Percentiles rank a stretch among this genome's conserved stretches.
Evolutionary conservation across 2,329 filamentous ascomycete genomes (phyloP).

Genomic region (Niveomyces coronatus): DNA sequence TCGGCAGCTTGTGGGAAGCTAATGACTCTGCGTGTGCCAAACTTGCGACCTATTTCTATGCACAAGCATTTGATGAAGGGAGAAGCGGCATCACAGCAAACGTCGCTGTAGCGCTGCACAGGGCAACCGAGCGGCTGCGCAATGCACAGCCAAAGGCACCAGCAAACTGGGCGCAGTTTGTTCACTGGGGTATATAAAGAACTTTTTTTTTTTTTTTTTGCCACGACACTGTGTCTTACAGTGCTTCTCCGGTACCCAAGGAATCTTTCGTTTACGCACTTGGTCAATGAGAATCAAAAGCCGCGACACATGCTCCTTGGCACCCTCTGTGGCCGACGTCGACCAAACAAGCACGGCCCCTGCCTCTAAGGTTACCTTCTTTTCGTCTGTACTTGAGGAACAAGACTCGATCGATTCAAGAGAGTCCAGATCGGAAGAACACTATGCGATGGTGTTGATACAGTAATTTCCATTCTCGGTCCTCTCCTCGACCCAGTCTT

Average conservation of each 20-base stretch:
- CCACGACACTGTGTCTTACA: too few relatives aligned
- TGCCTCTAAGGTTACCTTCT: neutral
- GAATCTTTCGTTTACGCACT: neutral
- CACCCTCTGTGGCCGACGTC: neutral
- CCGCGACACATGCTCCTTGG: neutral
- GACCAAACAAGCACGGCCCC: neutral
- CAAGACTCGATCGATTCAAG: neutral
- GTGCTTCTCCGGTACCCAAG: neutral
- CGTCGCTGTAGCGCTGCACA: neutral
- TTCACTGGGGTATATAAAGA: constrained; percentile 1
- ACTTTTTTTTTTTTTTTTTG: neutral
- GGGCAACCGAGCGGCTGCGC: neutral
- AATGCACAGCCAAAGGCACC: neutral
- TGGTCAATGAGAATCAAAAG: neutral
- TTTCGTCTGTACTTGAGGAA: neutral
- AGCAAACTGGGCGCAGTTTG: constrained; percentile 3
- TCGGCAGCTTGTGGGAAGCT: constrained; percentile 23
- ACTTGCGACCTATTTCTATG: constrained; percentile 11
- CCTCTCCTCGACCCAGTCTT: neutral
- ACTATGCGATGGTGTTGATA: neutral
- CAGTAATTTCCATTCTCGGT: neutral
- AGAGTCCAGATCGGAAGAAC: neutral
- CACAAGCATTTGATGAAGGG: neutral
- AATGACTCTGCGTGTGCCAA: constrained; percentile 16
- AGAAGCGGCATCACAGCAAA: neutral